A percentile compares a stretch with the other conserved stretches of the same genome.
These are phyloP conservation scores for Colletotrichum sp. DNA, from an alignment of 2,329 filamentous ascomycete species.

Conservation along the genomic window DNA sequence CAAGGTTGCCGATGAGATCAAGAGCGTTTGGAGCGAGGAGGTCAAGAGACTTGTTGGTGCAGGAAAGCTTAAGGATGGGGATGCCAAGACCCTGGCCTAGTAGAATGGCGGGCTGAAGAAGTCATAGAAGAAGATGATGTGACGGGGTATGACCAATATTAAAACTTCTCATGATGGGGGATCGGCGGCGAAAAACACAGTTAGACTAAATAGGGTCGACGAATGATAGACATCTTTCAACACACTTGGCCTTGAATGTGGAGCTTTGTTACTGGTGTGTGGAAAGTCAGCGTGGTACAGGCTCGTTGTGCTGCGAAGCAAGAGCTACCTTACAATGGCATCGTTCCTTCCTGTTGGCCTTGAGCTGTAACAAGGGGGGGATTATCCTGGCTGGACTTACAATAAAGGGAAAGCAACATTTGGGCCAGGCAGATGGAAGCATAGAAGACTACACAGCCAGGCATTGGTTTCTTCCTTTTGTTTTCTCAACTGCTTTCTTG, in stretches of 20 bases:
- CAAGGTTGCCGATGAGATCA: conserved; percentile 84
- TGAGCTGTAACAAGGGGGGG: neutral
- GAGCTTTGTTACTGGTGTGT: neutral
- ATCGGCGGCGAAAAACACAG: neutral
- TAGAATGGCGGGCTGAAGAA: neutral
- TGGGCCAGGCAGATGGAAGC: neutral
- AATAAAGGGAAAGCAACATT: neutral
- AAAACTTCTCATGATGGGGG: neutral
- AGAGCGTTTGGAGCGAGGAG: conserved; percentile 80
- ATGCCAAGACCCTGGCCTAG: conserved; percentile 69
- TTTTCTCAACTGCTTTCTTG: neutral
- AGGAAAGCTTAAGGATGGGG: conserved; percentile 86
- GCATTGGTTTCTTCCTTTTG: neutral
- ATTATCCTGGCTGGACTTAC: neutral
- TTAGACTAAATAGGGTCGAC: neutral
- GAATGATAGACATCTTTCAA: neutral
- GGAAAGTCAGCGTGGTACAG: neutral
- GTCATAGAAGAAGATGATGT: neutral
- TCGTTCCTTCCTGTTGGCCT: neutral
- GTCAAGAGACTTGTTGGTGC: conserved; percentile 77
- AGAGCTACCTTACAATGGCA: neutral
- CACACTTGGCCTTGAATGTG: neutral
- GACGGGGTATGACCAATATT: neutral
- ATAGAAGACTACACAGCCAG: neutral
- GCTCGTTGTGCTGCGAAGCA: neutral